A percentile compares a stretch with the other conserved stretches of the same genome.
Conservation (phyloP, 306 rosid genomes). For the Sesbania bispinosa region DNA sequence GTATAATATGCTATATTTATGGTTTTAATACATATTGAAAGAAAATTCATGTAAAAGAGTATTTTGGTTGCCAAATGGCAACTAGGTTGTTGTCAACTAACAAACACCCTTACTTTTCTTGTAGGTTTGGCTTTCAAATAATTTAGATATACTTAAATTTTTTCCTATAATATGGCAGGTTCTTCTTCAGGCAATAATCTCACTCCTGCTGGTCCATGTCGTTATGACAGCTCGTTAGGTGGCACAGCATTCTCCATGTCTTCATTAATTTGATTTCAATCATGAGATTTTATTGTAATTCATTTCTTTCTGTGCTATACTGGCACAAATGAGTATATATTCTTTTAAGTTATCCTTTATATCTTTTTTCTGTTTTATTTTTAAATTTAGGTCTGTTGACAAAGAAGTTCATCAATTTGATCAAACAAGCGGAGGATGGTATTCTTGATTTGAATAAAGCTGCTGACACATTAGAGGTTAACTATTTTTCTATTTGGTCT, state of each 20-base stretch:
- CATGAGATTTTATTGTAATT: slow-evolving; percentile 12
- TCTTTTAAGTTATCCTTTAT: not conserved
- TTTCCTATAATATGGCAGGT: slow-evolving; percentile 48
- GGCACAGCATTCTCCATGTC: slow-evolving; percentile 24
- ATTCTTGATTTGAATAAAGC: slow-evolving; percentile 72
- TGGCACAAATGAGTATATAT: not conserved
- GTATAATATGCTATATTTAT: not conserved
- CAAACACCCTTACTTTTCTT: not conserved
- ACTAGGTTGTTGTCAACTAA: not conserved
- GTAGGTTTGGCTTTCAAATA: not conserved
- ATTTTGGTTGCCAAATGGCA: not conserved
- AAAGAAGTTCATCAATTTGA: slow-evolving; percentile 83
- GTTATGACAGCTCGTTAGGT: slow-evolving; percentile 94
- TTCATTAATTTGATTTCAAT: not conserved
- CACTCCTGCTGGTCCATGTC: slow-evolving; percentile 86
- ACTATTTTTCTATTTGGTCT: slow-evolving; percentile 13
- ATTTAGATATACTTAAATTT: not conserved
- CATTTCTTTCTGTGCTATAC: not conserved
- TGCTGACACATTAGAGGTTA: slow-evolving; percentile 88
- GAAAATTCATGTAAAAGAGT: not conserved
- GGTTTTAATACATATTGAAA: not conserved
- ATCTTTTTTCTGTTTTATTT: not conserved
- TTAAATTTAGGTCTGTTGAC: slow-evolving; percentile 65
- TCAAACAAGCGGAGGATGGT: slow-evolving; percentile 79
- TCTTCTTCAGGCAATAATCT: slow-evolving; percentile 76